A percentile compares a stretch with the other conserved stretches of the same genome.
Evolutionary conservation across 1,139 yeast species (phyloP).

Genomic region (Kodamaea plutei): DNA sequence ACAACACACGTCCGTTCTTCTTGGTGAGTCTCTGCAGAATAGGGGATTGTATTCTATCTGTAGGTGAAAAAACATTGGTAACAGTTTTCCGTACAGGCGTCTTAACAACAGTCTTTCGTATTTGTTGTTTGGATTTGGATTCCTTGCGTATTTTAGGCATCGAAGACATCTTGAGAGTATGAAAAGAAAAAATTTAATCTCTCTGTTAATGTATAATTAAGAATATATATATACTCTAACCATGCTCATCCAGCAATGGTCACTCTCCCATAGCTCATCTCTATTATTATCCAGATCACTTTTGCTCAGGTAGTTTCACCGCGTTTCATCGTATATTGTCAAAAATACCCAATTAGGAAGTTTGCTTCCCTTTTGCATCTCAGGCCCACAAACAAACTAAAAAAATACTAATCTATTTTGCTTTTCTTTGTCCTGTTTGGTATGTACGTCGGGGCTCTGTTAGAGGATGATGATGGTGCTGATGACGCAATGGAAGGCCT

Average conservation of each 20-base stretch:
- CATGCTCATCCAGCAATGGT: too few species aligned
- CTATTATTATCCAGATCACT: too few species aligned
- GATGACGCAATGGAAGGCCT: background rate
- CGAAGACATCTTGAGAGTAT: too few species aligned
- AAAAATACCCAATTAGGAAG: constrained; percentile 2
- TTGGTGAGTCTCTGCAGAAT: constrained; percentile 4
- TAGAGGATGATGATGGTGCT: constrained; percentile 1
- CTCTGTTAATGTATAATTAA: too few species aligned
- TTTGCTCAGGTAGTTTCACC: too few species aligned
- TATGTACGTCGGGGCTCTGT: constrained; percentile 27
- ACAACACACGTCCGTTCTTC: constrained; percentile 1
- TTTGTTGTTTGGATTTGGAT: too few species aligned
- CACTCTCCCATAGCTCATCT: too few species aligned
- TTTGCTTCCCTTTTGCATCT: constrained; percentile 1
- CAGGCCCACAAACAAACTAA: background rate
- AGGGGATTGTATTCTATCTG: constrained; percentile 5
- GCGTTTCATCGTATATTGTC: background rate
- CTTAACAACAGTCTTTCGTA: too few species aligned
- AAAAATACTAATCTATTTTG: background rate
- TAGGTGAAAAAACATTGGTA: constrained; percentile 3
- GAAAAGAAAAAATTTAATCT: too few species aligned
- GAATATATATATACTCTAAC: too few species aligned
- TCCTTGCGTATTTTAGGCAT: too few species aligned
- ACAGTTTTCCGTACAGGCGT: constrained; percentile 1
- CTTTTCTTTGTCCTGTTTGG: constrained; percentile 16